phyloP scores from a whole-genome alignment of 2,329 filamentous ascomycete genomes.

The Sodiomyces alkalinus region DNA sequence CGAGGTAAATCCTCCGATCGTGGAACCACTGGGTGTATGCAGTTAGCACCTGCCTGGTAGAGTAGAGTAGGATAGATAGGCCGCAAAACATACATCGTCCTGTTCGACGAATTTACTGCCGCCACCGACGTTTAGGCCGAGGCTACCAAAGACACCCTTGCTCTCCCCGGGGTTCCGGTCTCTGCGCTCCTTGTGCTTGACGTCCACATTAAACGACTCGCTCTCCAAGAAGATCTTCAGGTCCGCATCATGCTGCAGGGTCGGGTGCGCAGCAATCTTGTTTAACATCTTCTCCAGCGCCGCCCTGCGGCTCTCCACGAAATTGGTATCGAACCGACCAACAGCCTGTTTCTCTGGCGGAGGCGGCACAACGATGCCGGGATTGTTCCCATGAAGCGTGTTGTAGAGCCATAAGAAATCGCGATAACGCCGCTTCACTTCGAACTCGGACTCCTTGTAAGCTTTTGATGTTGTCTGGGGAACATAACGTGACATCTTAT shows the following conservation, averaged over 20 bases:
- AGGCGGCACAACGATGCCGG: conserved; percentile 85
- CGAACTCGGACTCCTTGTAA: conserved; percentile 83
- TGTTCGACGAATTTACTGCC: conserved; percentile 90
- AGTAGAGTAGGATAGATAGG: too few relatives aligned
- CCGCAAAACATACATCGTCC: conserved; percentile 83
- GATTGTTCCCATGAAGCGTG: conserved; percentile 84
- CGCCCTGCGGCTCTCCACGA: conserved; percentile 82
- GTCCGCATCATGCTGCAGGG: conserved; percentile 83
- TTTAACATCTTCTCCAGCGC: conserved; percentile 96
- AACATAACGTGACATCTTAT: too few relatives aligned
- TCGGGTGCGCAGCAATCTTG: conserved; percentile 80
- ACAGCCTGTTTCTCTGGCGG: conserved; percentile 97
- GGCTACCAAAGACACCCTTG: conserved; percentile 81
- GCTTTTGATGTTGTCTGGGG: conserved; percentile 82
- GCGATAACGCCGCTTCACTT: conserved; percentile 83
- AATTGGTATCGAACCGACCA: conserved; percentile 89
- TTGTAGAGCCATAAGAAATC: conserved; percentile 98
- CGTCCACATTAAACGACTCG: conserved; percentile 86
- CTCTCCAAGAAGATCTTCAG: conserved; percentile 95
- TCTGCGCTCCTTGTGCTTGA: conserved; percentile 93
- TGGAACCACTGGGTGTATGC: conserved; percentile 68
- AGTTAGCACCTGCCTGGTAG: not conserved
- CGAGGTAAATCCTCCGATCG: conserved; percentile 85
- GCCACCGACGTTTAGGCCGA: conserved; percentile 65
- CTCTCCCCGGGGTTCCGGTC: conserved; percentile 76